phyloP scores from a whole-genome alignment of 108 stramenopile species.

The Craspedostauros australis region DNA sequence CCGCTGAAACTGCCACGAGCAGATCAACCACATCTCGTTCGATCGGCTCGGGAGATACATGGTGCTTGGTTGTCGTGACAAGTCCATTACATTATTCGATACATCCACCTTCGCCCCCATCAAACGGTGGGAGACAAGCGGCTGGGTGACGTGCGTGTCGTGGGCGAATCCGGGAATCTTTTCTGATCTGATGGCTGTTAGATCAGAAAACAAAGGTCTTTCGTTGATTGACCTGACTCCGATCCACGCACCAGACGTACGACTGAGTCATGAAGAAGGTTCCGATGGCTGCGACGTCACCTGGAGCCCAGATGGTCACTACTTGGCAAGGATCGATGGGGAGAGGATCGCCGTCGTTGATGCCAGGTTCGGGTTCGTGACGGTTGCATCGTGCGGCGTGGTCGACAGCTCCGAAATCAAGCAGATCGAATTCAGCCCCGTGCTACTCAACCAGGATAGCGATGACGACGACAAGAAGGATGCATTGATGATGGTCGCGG shows the following conservation, averaged over 20 bases:
- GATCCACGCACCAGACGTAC: constrained; percentile 2
- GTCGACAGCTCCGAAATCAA: neutral
- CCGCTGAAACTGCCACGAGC: too few relatives aligned
- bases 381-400: neutral
- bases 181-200: constrained; percentile 15
- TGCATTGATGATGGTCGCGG: constrained; percentile 1
- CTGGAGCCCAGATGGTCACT: constrained; percentile 19
- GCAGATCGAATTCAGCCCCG: constrained; percentile 13
- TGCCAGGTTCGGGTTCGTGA: constrained; percentile 2
- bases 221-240: constrained; percentile 19
- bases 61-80: constrained; percentile 22
- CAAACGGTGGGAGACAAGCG: constrained; percentile 15
- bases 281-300: constrained; percentile 7
- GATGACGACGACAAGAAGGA: neutral
- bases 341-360: constrained; percentile 5
- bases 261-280: constrained; percentile 3
- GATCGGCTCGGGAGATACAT: constrained; percentile 23
- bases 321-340: constrained; percentile 7
- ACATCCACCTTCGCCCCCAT: constrained; percentile 22
- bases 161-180: constrained; percentile 12
- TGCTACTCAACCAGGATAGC: neutral
- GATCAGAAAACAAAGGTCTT: constrained; percentile 7
- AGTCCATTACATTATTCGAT: constrained; percentile 19
- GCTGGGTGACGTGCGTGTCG: constrained; percentile 30
- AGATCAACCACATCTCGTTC: constrained; percentile 17